phyloP scores from a whole-genome alignment of 495 filamentous ascomycete species.

The Platismatia glauca region DNA sequence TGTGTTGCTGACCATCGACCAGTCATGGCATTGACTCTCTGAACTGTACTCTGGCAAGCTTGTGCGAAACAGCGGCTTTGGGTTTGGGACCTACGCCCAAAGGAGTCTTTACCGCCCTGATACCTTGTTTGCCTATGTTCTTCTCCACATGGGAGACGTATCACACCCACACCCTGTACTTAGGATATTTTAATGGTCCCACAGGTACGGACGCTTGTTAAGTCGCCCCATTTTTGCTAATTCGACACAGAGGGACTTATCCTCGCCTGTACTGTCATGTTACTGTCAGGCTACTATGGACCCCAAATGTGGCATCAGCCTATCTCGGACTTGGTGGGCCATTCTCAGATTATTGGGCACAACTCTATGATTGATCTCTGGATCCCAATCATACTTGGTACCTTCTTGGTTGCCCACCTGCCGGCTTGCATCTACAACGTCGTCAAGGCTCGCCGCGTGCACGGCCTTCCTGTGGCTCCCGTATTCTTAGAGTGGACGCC shows the following conservation, averaged over 20 bases:
- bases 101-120: slow-evolving; percentile 82
- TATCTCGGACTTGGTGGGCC: slow-evolving; percentile 54
- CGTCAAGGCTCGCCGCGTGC: slow-evolving; percentile 57
- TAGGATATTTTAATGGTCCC: slow-evolving; percentile 94
- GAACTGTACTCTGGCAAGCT: slow-evolving; percentile 86
- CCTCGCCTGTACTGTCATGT: slow-evolving; percentile 77
- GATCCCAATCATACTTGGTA: slow-evolving; percentile 63
- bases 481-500: slow-evolving; percentile 93
- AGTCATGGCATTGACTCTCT: slow-evolving; percentile 94
- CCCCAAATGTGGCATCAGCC: slow-evolving; percentile 78
- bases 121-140: slow-evolving; percentile 94
- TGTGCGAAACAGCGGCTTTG: slow-evolving; percentile 86
- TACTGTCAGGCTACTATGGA: slow-evolving; percentile 75
- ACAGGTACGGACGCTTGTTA: slow-evolving; percentile 41
- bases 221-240: slow-evolving; percentile 12
- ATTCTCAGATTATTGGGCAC: slow-evolving; percentile 50
- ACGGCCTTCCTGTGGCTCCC: slow-evolving; percentile 68
- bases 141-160: slow-evolving; percentile 99
- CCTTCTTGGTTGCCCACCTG: slow-evolving; percentile 72
- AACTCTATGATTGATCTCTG: slow-evolving; percentile 75
- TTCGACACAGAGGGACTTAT: slow-evolving; percentile 66
- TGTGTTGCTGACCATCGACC: slow-evolving; percentile 8
- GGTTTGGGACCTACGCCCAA: slow-evolving; percentile 71
- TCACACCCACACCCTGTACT: slow-evolving; percentile 94
- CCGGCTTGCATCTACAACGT: slow-evolving; percentile 77